Evolutionary conservation across 73 alveolate genomes (phyloP), one percentile per base, ranked within the genome.

Genomic region (Diophrys sp.): DNA sequence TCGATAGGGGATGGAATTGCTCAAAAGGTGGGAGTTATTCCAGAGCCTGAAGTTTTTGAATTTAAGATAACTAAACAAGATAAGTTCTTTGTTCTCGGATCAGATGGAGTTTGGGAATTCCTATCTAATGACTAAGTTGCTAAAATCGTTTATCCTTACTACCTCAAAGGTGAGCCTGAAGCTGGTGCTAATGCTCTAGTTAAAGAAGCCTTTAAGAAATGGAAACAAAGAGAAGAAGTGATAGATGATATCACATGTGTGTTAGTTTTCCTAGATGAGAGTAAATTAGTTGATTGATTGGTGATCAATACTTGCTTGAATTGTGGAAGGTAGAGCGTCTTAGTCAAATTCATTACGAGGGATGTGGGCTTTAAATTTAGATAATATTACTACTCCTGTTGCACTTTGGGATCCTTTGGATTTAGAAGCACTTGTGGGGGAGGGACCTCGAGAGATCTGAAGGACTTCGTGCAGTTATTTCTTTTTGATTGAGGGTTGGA

Each of bases 181-280:
- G 87, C 74, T 66, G 87, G 71, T 14, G 87, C 71, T 24, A 73
- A 79, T 28, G 85, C 85, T 57, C 28, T 77, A 0, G 80, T 70
- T 14, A 70, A 79, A 30, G 87, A 79, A 23, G 79, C 87, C 5
- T 70, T 29, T 30, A 26, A 26, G 26, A 69, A 69, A 26, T 70
- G 80, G 87, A 25, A 33, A 29, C 2, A 30, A 26, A 66, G 70
- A 33, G 79, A 79, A 24, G 44, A 54, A 26, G 56, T 68, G 66
- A 70, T 79, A 14, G 80, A 79, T 44, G 80, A 79, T 33, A 79
- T 70, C 24, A 70, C 80, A 14, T 44, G 74, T 2, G 75, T 79
- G 29, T 57, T 68, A 54, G 68, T 68, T 44, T 79, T 77, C 78
- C 56, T 79, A 56, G 75, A 79, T 44, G 62, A 44, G 18, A 44